These are phyloP conservation scores for Camelina sativa DNA, from an alignment of 345 rosid species.

Conservation along the genomic window DNA sequence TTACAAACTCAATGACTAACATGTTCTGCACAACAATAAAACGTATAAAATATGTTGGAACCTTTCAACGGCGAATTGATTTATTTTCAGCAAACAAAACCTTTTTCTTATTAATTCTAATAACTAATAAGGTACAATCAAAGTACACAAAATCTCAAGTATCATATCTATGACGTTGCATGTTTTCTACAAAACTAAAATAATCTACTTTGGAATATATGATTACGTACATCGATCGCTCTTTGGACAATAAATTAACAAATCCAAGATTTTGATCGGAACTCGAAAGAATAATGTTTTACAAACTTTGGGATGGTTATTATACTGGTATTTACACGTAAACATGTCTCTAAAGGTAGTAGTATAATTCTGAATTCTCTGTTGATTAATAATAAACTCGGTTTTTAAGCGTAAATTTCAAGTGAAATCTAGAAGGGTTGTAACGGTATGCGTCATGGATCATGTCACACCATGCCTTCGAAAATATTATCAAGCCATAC, in stretches of 20 bases:
- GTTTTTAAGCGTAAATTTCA: conserved; percentile 2
- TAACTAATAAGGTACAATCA: not conserved
- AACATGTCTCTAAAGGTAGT: conserved; percentile 32
- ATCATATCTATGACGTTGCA: not conserved
- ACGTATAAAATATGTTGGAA: conserved; percentile 20
- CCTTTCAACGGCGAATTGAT: conserved; percentile 1
- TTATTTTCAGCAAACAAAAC: not conserved
- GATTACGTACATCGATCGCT: not conserved
- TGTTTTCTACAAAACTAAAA: not conserved
- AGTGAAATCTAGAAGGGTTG: conserved; percentile 2
- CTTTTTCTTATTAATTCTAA: not conserved
- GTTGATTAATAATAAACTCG: not conserved
- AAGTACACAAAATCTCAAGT: not conserved
- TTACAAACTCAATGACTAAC: conserved; percentile 16
- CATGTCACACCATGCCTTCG: not conserved
- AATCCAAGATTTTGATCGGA: not conserved
- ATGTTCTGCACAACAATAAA: not conserved
- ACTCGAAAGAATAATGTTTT: not conserved
- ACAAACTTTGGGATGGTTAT: conserved; percentile 3
- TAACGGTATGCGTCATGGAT: conserved; percentile 5
- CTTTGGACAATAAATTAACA: not conserved
- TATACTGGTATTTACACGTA: conserved; percentile 17
- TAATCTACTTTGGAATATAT: conserved; percentile 8
- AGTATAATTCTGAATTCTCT: not conserved
- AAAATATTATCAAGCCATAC: not conserved